Evolutionary conservation across 306 rosid genomes (phyloP), one percentile per base, ranked within the genome.

Genomic region (Hylodesmum podocarpum): DNA sequence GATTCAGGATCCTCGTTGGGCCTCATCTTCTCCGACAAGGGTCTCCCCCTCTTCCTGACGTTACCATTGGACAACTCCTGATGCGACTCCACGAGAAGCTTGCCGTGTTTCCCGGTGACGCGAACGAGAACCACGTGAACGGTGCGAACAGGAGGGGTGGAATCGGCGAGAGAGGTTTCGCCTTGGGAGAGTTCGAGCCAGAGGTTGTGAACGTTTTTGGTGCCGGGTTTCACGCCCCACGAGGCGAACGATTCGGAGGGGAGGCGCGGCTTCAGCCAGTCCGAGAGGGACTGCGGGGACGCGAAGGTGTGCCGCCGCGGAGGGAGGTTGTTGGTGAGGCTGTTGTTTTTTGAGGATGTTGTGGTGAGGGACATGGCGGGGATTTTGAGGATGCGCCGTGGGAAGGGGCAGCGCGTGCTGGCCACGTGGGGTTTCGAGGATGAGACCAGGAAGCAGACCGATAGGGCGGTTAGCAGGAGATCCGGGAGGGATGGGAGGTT

Each of bases 11-110:
- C 92, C 84, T 95, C 97, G 2, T 51, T 24, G 6, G 99, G 99
- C 75, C 90, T 95, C 99, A 95, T 90, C 86, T 95, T 95, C 88
- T 95, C 99, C 19, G 97, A 95, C 29, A 95, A 53, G 12, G 99
- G 99, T 5, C 99, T 77, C 4, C 89, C 87, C 0, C 99, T 91
- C 37, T 58, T 70, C 59, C 96, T 75, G 1, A 88, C 68, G 51
- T 82, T 86, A 0, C 97, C 98, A 36, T 95, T 91, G 0, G 99
- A 88, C 5, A 95, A 51, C 31, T 92, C 90, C 63, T 95, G 99
- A 77, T 88, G 92, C 3, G 92, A 72, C 53, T 95, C 99, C 19
- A 95, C 53, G 10, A 95, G 77, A 31, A 84, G 0, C 2, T 84
- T 81, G 4, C 75, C 86, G 12, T 82, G 66, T 11, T 84, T 67